A percentile compares a stretch with the other conserved stretches of the same genome.
These are phyloP conservation scores for Penicillium maclennaniae DNA, from an alignment of 495 filamentous ascomycete species.

Conservation along the genomic window DNA sequence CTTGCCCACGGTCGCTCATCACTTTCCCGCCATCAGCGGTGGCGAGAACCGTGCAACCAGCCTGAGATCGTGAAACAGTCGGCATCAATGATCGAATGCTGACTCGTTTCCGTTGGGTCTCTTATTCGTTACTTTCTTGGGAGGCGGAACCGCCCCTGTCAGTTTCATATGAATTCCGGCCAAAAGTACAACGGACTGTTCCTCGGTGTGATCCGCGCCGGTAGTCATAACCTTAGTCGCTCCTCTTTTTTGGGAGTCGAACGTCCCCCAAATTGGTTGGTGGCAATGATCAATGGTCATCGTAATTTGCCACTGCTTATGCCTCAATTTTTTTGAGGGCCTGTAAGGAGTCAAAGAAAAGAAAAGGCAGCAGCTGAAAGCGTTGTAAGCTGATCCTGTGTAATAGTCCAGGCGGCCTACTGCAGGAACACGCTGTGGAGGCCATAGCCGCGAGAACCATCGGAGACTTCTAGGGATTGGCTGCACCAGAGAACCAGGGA, in stretches of 20 bases:
- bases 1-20: constrained; percentile 15
- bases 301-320: background rate
- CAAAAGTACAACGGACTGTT: constrained; percentile 13
- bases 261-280: background rate
- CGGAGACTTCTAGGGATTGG: constrained; percentile 11
- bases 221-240: background rate
- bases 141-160: constrained; percentile 9
- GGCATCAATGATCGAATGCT: constrained; percentile 14
- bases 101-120: no score
- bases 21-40: constrained; percentile 20
- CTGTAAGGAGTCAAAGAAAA: background rate
- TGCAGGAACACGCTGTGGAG: constrained; percentile 42
- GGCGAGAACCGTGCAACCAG: constrained; percentile 20
- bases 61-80: constrained; percentile 26
- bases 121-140: no score
- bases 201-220: constrained; percentile 2
- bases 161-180: constrained; percentile 26
- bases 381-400: background rate
- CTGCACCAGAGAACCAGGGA: background rate
- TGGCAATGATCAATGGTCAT: background rate
- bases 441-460: constrained; percentile 16
- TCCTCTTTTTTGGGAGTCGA: background rate
- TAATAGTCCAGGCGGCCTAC: constrained; percentile 31
- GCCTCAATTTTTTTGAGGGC: background rate
- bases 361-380: no score